Base-by-base conservation (phyloP, 768 basidiomycete genomes). In the Suillus brevipes region DNA sequence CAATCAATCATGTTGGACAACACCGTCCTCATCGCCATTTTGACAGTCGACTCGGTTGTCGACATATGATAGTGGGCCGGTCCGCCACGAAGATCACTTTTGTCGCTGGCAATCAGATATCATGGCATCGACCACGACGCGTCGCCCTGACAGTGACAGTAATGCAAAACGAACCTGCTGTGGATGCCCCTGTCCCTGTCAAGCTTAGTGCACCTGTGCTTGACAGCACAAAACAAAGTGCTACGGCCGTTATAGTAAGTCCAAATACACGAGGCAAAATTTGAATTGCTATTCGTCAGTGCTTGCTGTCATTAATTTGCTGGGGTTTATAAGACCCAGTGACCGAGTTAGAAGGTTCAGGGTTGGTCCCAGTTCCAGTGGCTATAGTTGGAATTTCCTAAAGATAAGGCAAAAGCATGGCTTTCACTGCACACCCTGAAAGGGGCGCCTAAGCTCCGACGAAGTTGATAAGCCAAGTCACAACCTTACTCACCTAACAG, bases 361-460 rank as follows among this genome's bases (percentile, higher is more conserved):
- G 58, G 58, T 59, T 58, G 16, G 38, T 20, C 18, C 20, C 2
- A 20, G 23, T 16, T 40, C 25, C 10, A 58, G 57, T 20, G 18
- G 10, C 57, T 59, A 42, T 59, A 59, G 57, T 40, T 40, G 57
- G 38, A 59, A 40, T 59, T 40, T 6, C 10, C 12, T 18, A 28
- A 59, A 59, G 57, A 59, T 59, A 59, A 59, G 57, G 20, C 18
- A 25, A 59, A 40, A 59, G 57, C 57, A 58, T 58, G 57, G 37
- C 37, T 40, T 53, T 58, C 10, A 10, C 57, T 59, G 57, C 38
- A 16, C 36, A 60, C 58, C 55, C 58, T 53, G 60, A 74, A 75
- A 69, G 69, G 75, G 76, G 75, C 76, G 75, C 71, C 60, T 69
- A 77, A 76, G 75, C 49, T 75, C 75, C 75, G 75, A 67, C 42